These are phyloP conservation scores for Pyricularia sp. DNA, from an alignment of 2,329 filamentous ascomycete species.

Conservation along the genomic window DNA sequence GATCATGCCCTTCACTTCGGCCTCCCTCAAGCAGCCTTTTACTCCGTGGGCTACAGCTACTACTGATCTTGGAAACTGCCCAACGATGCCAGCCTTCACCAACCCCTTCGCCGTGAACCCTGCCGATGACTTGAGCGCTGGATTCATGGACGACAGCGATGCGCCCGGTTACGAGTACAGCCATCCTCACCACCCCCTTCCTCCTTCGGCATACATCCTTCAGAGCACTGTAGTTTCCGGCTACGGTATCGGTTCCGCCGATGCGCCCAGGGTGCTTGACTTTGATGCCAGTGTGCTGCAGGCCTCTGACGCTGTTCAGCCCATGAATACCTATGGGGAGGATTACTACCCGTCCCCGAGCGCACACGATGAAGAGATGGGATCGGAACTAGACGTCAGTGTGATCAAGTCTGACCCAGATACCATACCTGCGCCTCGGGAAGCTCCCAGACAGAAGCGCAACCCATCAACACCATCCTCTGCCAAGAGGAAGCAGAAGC, in stretches of 20 bases:
- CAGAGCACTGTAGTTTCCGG: background rate
- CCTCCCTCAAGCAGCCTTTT: background rate
- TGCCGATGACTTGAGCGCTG: constrained; percentile 15
- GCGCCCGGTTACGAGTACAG: background rate
- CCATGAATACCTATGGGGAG: background rate
- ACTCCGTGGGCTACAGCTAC: background rate
- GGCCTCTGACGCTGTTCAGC: background rate
- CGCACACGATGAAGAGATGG: background rate
- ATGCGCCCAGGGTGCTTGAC: background rate
- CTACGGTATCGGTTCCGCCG: background rate
- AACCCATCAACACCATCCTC: background rate
- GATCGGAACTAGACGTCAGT: background rate
- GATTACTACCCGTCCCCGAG: background rate
- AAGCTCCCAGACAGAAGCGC: background rate
- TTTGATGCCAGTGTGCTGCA: background rate
- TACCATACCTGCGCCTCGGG: background rate
- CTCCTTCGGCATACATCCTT: background rate
- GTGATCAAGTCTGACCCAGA: background rate
- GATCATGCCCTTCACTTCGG: background rate
- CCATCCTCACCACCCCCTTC: background rate
- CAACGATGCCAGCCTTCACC: constrained; percentile 16
- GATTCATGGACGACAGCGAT: background rate
- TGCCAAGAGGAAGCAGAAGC: background rate
- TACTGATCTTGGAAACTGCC: constrained; percentile 6
- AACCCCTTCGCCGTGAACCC: constrained; percentile 17